Evolutionary conservation across 1,139 yeast genomes (phyloP).

Genomic region (Pichia sp.): DNA sequence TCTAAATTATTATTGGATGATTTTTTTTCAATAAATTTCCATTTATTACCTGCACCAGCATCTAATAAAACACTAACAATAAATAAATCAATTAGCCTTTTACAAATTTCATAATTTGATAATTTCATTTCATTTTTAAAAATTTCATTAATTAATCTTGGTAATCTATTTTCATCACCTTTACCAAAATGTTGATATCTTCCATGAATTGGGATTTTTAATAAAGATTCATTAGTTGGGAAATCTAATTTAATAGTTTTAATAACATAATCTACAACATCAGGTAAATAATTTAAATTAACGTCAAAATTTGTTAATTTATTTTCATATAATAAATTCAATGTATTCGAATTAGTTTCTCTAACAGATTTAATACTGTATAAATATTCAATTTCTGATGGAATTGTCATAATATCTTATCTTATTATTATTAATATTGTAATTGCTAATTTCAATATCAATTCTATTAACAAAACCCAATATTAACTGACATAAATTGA

Average conservation of each 20-base stretch:
- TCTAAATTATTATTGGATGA: constrained; percentile 25
- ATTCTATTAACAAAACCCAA: no score
- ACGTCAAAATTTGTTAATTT: constrained; percentile 40
- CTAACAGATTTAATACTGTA: constrained; percentile 46
- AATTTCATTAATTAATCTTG: constrained; percentile 30
- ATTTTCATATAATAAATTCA: constrained; percentile 32
- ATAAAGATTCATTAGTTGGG: constrained; percentile 25
- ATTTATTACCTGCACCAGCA: constrained; percentile 56
- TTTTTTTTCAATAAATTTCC: constrained; percentile 38
- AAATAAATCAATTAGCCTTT: constrained; percentile 46
- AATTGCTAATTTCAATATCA: no score
- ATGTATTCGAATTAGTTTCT: constrained; percentile 40
- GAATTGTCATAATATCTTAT: constrained; percentile 13
- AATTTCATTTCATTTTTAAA: constrained; percentile 22
- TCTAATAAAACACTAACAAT: constrained; percentile 53
- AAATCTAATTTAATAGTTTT: constrained; percentile 31
- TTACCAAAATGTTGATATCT: constrained; percentile 58
- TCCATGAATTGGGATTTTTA: constrained; percentile 52
- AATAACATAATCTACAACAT: constrained; percentile 38
- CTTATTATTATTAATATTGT: no score
- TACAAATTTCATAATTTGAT: constrained; percentile 37
- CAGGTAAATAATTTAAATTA: constrained; percentile 34
- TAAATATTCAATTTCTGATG: constrained; percentile 29
- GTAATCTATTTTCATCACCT: constrained; percentile 39
- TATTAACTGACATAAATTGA: no score